A percentile compares a stretch with the other conserved stretches of the same genome.
Evolutionary conservation across 257 asterid species (phyloP).

Genomic region (Solanum clarkiae): DNA sequence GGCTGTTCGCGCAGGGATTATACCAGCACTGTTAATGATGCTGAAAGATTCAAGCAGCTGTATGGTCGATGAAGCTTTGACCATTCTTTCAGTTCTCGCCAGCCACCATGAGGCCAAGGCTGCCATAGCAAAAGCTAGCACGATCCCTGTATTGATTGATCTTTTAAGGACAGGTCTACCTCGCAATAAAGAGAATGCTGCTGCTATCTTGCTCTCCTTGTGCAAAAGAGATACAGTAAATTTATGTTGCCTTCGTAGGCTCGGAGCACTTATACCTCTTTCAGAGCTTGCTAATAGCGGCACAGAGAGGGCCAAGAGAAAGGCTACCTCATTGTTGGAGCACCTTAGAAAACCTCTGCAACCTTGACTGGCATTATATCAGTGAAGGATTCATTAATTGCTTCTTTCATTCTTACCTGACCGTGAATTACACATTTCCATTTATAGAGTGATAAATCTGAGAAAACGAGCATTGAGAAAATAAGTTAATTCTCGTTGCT

Average conservation of each 20-base stretch:
- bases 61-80: slow-evolving; percentile 89
- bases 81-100: slow-evolving; percentile 83
- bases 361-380: slow-evolving; percentile 4
- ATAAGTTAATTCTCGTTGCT: slow-evolving; percentile 18
- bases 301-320: slow-evolving; percentile 80
- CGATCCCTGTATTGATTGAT: slow-evolving; percentile 70
- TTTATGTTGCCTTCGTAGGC: slow-evolving; percentile 59
- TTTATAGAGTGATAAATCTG: slow-evolving; percentile 24
- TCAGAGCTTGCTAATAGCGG: slow-evolving; percentile 67
- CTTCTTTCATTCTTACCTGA: slow-evolving; percentile 8
- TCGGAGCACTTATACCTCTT: slow-evolving; percentile 70
- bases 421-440: slow-evolving; percentile 11
- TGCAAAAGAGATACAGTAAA: slow-evolving; percentile 68
- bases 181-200: slow-evolving; percentile 69
- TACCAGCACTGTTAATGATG: slow-evolving; percentile 57
- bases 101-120: slow-evolving; percentile 78
- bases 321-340: slow-evolving; percentile 76
- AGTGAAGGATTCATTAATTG: background rate
- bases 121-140: slow-evolving; percentile 63
- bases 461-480: slow-evolving; percentile 22
- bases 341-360: slow-evolving; percentile 38
- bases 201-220: slow-evolving; percentile 65
- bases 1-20: slow-evolving; percentile 84
- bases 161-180: slow-evolving; percentile 58
- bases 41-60: slow-evolving; percentile 50